Evolutionary conservation across 768 basidiomycete species (phyloP).

Genomic region (Pholiota molesta): DNA sequence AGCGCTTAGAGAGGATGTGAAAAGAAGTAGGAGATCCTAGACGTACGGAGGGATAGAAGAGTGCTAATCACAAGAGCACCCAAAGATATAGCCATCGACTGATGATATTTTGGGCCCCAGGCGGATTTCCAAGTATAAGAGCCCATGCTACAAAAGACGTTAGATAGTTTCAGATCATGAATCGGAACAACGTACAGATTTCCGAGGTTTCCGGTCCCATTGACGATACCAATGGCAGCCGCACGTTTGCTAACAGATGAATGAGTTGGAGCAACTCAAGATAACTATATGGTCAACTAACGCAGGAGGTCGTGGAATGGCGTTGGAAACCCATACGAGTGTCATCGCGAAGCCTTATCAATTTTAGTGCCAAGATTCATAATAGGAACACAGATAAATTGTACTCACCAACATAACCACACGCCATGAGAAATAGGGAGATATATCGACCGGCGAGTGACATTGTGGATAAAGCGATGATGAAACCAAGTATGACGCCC

Average conservation of each 20-base stretch:
- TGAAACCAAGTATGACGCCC: constrained; percentile 61
- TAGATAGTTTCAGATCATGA: background rate
- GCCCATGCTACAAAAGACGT: constrained; percentile 44
- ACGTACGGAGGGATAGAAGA: constrained; percentile 34
- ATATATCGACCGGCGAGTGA: constrained; percentile 58
- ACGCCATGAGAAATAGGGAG: constrained; percentile 65
- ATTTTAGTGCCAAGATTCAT: background rate
- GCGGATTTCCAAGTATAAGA: constrained; percentile 62
- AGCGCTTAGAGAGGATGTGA: background rate
- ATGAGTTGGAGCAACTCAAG: background rate
- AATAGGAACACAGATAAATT: background rate
- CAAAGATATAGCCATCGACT: constrained; percentile 56
- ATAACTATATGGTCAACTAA: constrained; percentile 5
- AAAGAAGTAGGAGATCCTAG: background rate
- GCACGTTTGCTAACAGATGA: constrained; percentile 41
- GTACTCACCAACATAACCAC: constrained; percentile 40
- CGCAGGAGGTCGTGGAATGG: constrained; percentile 58
- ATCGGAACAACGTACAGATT: constrained; percentile 46
- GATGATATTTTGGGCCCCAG: constrained; percentile 69
- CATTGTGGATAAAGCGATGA: constrained; percentile 60
- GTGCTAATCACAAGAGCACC: constrained; percentile 37
- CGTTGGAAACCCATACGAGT: constrained; percentile 65
- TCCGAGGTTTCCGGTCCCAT: constrained; percentile 58
- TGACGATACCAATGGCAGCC: constrained; percentile 65
- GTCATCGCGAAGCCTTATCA: constrained; percentile 45